Evolutionary conservation across 495 filamentous ascomycete genomes (phyloP).

Genomic region (Cercophora newfieldiana): DNA sequence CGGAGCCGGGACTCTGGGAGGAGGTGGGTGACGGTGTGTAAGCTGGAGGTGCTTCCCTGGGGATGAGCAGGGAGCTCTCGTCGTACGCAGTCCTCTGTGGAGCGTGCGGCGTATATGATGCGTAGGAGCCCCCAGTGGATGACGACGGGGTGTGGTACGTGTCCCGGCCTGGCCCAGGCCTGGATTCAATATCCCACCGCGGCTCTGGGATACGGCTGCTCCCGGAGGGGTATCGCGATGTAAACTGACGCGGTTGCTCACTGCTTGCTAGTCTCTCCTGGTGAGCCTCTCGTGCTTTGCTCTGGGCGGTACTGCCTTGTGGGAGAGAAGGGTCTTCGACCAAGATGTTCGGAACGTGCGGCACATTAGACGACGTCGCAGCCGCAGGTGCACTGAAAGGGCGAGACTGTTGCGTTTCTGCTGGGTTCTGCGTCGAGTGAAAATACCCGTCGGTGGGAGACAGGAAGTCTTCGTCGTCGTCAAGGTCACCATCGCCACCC

Average conservation of each 20-base stretch:
- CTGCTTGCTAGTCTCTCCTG: constrained; percentile 30
- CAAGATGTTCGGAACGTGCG: constrained; percentile 43
- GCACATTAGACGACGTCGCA: constrained; percentile 36
- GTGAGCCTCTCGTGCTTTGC: constrained; percentile 44
- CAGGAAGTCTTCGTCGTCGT: constrained; percentile 34
- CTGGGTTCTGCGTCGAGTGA: constrained; percentile 16
- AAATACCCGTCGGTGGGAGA: constrained; percentile 49
- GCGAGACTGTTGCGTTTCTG: not conserved
- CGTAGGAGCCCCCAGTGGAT: constrained; percentile 22
- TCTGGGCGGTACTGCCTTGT: constrained; percentile 33
- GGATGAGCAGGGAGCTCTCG: constrained; percentile 30
- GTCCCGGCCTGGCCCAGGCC: constrained; percentile 10
- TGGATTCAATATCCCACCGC: not conserved
- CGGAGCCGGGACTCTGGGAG: constrained; percentile 1
- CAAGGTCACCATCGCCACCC: not conserved
- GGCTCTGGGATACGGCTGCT: not conserved
- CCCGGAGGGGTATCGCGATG: not conserved
- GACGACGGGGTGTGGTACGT: constrained; percentile 28
- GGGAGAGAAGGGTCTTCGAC: constrained; percentile 44
- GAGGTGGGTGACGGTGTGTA: constrained; percentile 44
- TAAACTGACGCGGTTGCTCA: not conserved
- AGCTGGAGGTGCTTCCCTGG: constrained; percentile 47
- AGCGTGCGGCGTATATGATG: constrained; percentile 28
- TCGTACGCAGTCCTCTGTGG: constrained; percentile 16
- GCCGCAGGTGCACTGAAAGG: not conserved